Base-by-base conservation (phyloP, 257 asterid genomes). In the Gardenia jasminoides region DNA sequence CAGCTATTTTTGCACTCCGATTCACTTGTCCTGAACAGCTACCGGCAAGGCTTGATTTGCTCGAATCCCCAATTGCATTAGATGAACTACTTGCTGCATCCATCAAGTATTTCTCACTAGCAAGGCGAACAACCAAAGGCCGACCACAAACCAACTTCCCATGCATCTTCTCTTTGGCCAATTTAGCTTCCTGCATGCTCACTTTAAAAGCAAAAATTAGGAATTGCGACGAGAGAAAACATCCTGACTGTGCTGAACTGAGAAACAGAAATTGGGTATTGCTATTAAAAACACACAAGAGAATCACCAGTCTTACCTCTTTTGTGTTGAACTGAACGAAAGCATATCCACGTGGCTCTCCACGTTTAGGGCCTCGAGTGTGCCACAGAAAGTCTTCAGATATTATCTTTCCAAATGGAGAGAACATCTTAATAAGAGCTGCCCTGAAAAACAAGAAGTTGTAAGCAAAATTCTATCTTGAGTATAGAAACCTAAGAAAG, bases 361-460 rank as follows among this genome's bases (percentile, higher is more conserved):
- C 97, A 31, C 96, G 97, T 84, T 86, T 91, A 9, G 96, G 97
- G 75, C 98, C 98, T 69, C 96, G 95, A 66, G 96, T 91, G 82
- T 94, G 98, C 98, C 98, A 94, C 75, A 94, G 82, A 84, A 90
- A 94, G 85, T 94, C 98, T 81, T 94, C 98, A 0, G 98, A 91
- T 6, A 90, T 74, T 44, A 90, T 89, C 77, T 93, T 87, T 71
- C 98, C 98, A 81, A 79, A 90, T 28, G 93, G 92, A 71, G 97
- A 88, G 79, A 94, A 94, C 96, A 94, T 91, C 89, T 92, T 92
- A 44, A 92, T 92, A 78, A 94, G 84, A 72, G 94, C 86, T 47
- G 96, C 91, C 94, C 98, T 94, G 89, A 39, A 78, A 77, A 54
- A 36, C 54, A 54, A 36, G 28, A 74, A 58, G 67, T 43, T 16